Evolutionary conservation across 2,329 filamentous ascomycete genomes (phyloP), one percentile per base, ranked within the genome.

Genomic region (Botrytis medusae): DNA sequence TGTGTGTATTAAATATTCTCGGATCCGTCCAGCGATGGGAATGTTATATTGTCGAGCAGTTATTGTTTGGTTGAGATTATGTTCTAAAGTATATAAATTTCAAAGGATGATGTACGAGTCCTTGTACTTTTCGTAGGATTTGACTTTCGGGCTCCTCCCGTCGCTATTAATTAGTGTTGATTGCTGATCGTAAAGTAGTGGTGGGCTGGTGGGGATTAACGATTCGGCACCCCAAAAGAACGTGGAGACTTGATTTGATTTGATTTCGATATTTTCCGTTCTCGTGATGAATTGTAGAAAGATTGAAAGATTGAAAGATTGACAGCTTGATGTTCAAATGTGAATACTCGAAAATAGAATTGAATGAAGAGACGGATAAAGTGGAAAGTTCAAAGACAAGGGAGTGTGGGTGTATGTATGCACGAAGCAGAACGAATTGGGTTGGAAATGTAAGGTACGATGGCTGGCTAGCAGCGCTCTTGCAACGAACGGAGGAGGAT

Each of bases 141-240:
- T 69, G 22, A 20, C 51, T 40, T 42, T 32, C 54, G 48, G 51
- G 29, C 37, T 46, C 51, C 51, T 61, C 63, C 63, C 68, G 51
- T 69, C 32, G 71, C 54, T 69, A 72, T 72, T 62, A 69, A 72
- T 61, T 72, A 72, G 63, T 69, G 71, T 67, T 68, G 57, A 48
- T 44, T 60, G 37, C 22, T 72, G 37, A 72, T 69, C 34, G 22
- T 40, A 40, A 40, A 54, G 64, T 57, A 10, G 46, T 40, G 37
- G 67, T 61, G 60, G 69, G 46, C 46, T 64, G 60, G 61, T 65
- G 59, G 46, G 37, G 42, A 42, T 32, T 67, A 34, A 20, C 25
- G 9, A 62, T 48, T 71, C 68, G 57, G 34, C 40, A 51, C 70
- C 42, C 25, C 18, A 18, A 72, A 68, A 29, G 62, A 68, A 72